phyloP scores from a whole-genome alignment of 2,329 filamentous ascomycete genomes.

The Talaromyces marneffei region DNA sequence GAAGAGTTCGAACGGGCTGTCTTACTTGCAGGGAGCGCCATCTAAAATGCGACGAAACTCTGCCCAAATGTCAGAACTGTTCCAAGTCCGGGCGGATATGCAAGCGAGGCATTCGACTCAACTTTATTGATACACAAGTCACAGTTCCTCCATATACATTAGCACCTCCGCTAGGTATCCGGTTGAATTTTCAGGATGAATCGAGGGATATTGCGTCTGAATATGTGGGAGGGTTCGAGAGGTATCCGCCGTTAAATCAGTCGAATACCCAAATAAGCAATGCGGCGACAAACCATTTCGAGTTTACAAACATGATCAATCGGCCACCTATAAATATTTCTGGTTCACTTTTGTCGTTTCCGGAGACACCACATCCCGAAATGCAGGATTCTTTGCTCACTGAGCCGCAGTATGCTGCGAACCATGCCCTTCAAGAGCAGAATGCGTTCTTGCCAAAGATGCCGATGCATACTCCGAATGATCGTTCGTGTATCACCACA shows the following conservation, averaged over 20 bases:
- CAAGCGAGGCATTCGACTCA: slow-evolving; percentile 78
- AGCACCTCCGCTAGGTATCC: slow-evolving; percentile 58
- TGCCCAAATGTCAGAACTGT: slow-evolving; percentile 68
- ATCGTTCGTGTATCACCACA: slow-evolving; percentile 61
- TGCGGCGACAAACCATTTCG: slow-evolving; percentile 21
- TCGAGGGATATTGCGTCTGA: slow-evolving; percentile 85
- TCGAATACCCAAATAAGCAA: slow-evolving; percentile 24
- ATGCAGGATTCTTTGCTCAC: slow-evolving; percentile 25
- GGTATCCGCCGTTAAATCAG: slow-evolving; percentile 58
- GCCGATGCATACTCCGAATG: slow-evolving; percentile 40
- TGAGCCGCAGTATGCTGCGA: slow-evolving; percentile 20
- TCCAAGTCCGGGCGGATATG: slow-evolving; percentile 80
- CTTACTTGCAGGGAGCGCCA: slow-evolving; percentile 84
- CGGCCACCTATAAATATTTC: slow-evolving; percentile 45
- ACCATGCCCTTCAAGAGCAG: slow-evolving; percentile 22
- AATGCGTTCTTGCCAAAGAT: slow-evolving; percentile 30
- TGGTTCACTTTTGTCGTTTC: slow-evolving; percentile 45
- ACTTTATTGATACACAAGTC: slow-evolving; percentile 82
- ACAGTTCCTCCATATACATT: slow-evolving; percentile 59
- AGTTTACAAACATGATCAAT: slow-evolving; percentile 28
- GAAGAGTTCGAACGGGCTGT: slow-evolving; percentile 82
- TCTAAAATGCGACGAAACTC: slow-evolving; percentile 80
- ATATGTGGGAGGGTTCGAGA: slow-evolving; percentile 71
- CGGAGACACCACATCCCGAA: slow-evolving; percentile 38
- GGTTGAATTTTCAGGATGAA: slow-evolving; percentile 78